Base-by-base conservation (phyloP, 345 rosid genomes). In the Brassica incana region DNA sequence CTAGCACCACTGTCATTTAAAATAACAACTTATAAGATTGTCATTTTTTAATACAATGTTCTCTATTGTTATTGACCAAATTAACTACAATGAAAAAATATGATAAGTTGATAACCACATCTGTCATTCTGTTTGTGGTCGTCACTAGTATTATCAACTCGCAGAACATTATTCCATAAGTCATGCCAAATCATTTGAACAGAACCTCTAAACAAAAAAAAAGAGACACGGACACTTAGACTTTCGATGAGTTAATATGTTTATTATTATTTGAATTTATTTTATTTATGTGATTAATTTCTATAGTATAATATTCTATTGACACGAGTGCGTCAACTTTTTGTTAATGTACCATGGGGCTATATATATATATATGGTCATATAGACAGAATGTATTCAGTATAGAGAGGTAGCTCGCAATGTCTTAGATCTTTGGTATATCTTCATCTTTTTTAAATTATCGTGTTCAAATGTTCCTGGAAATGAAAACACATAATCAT, bases 331-430 rank as follows among this genome's bases (percentile, higher is more conserved):
- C 11, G 8, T 23, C 4, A 59, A 50, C 16, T 14, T 50, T 50
- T 50, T n/a, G 16, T 14, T 23, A 61, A 8, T 25, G 15, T 2
- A n/a, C 1, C 3, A 32, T 32, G 36, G 23, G 40, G 38, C 40
- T 40, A 36, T 40, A 40, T 40, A 40, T 32, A 63, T 63, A 63
- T 70, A 69, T 69, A 48, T 78, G 63, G 52, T 69, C 75, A 62
- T 33, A 20, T 4, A 71, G 6, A 64, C 65, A 15, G 10, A 35
- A 11, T 8, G 10, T 5, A 71, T 54, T 70, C 65, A 67, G 16
- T 58, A 6, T 11, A 48, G 56, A 60, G 66, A 45, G 69, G 71
- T 27, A 36, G 36, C 60, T 62, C 35, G 65, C 71, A 67, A 68
- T 79, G 78, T 48, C 65, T 60, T 67, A 15, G 56, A 45, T 48